Base-by-base conservation (phyloP, 225 moss, liverwort and hornwort species). In the Sphagnum tenellum region DNA sequence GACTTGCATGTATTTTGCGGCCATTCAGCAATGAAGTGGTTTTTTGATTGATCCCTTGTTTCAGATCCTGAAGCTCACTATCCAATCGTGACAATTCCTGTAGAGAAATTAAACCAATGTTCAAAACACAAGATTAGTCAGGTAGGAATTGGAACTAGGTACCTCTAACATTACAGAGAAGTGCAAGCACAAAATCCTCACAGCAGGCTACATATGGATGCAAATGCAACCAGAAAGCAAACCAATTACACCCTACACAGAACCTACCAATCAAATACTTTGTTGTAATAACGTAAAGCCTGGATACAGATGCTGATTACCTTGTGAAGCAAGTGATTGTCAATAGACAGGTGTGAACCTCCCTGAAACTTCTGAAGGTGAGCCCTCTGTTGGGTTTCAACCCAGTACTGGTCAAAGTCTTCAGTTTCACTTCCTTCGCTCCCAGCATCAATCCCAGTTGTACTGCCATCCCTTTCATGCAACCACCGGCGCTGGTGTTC, bases 61-160 rank as follows among this genome's bases (percentile, higher is more conserved):
- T 90, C 63, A 90, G 71, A 63, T 74, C 77, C 72, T 86, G 90
- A 50, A 88, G 79, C 72, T 88, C 83, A 69, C 67, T 81, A 60
- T 91, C 88, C 74, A 91, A 70, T 57, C 86, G 77, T 68, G 81
- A 83, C 64, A 91, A 79, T 72, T 88, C 88, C 89, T 89, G 89
- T 79, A 52, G 29, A 29, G 29, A 29, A 29, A 29, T 29, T 29
- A 29, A 29, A 29, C 29, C 29, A 29, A 29, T 29, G 29, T 29
- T 29, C 29, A 29, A 29, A 29, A 29, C 29, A 29, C 29, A 29
- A 29, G 29, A 29, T 29, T 29, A 29, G 1, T 29, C 29, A 29
- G 29, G 29, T 29, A 1, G 29, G 29, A 29, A 29, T 29, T 1
- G 1, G 52, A 61, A 45, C 68, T 65, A 69, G 55, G 52, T 8